Conservation (phyloP, 2,329 filamentous ascomycete genomes). For the Aspergillus alliaceus region DNA sequence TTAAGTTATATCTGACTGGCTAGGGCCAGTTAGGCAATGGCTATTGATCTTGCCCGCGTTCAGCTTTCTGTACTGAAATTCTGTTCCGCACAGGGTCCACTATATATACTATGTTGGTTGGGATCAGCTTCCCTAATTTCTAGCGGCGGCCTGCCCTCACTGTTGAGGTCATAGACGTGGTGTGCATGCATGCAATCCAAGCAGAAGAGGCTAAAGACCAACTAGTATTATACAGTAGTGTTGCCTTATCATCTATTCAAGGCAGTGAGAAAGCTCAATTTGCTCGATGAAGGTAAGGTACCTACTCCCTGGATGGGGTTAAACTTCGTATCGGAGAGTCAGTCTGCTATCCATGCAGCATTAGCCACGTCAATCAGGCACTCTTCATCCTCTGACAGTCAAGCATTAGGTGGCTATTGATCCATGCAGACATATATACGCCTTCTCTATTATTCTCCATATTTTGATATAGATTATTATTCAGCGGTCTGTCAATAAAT, state of each 20-base stretch:
- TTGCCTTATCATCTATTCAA: not conserved
- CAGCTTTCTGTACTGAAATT: not conserved
- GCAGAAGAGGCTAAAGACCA: not conserved
- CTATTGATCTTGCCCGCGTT: not conserved
- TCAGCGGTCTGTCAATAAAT: no score
- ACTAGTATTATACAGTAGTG: not conserved
- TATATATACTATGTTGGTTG: not conserved
- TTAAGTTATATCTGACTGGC: constrained; percentile 5
- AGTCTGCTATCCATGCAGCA: not conserved
- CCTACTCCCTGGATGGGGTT: not conserved
- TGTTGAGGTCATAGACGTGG: not conserved
- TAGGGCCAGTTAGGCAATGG: constrained; percentile 4
- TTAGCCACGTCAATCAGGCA: constrained; percentile 1
- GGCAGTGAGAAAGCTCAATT: not conserved
- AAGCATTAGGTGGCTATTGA: no score
- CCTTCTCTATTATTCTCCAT: no score
- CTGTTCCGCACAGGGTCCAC: not conserved
- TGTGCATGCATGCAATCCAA: not conserved
- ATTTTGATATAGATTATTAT: no score
- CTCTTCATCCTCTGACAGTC: not conserved
- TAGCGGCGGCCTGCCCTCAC: not conserved
- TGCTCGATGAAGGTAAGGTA: not conserved
- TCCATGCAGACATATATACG: no score
- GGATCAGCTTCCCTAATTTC: not conserved
- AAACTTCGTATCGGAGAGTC: not conserved